Evolutionary conservation across 495 filamentous ascomycete species (phyloP), one percentile per base, ranked within the genome.

Genomic region (Hyaloscypha bicolor): DNA sequence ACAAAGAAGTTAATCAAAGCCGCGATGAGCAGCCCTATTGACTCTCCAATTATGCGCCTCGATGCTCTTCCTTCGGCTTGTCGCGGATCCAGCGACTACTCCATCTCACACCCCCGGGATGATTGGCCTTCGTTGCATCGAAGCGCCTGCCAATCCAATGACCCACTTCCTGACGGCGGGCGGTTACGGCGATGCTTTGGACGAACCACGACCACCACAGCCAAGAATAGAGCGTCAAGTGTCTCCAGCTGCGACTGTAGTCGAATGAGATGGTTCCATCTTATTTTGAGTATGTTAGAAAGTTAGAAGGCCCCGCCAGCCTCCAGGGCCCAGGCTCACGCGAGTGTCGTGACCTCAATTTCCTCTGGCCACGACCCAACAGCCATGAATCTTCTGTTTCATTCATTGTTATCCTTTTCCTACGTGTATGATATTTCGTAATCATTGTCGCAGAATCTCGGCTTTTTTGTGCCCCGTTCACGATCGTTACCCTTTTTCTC

Each of bases 321-420:
- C 22, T 53, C 60, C 3, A 25, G 9, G 55, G 5, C 25, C 25
- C 6, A 51, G 9, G 30, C 39, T 30, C 48, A 37, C 11, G 59
- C 4, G 56, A 37, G 63, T 51, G 64, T 70, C 65, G 62, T 56
- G 64, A 62, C 70, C 59, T 66, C 30, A 55, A 30, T 53, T 37
- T 59, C 25, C 21, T 53, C 9, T 59, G 69, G 69, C 39, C 61
- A 35, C 52, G 45, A 32, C n/a, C 58, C 16, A 59, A 45, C 57
- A 45, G 59, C 66, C 70, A 48, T 63, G 69, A 72, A 67, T 69
- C 67, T 51, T 60, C 55, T 33, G 64, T 73, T 71, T 73, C 71
- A 69, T 71, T 69, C 51, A 19, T 69, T 39, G 35, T 12, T 62
- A n/a, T 48, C 22, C 25, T 62, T 53, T 30, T 56, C 51, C 32